These are phyloP conservation scores for Polytrichum commune DNA, from an alignment of 225 moss, liverwort and hornwort species.

Conservation along the genomic window DNA sequence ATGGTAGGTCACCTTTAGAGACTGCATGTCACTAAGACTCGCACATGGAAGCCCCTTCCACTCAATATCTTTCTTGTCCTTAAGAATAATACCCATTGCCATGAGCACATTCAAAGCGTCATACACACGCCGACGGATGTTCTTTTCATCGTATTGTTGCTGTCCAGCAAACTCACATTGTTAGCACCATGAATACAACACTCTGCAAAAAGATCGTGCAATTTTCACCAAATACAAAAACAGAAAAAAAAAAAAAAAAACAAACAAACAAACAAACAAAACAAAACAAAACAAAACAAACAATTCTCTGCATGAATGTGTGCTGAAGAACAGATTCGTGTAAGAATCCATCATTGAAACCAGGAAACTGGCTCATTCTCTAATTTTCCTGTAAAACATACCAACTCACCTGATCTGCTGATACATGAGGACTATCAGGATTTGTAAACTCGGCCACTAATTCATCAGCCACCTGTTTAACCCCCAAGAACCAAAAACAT, in stretches of 20 bases:
- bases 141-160: constrained; percentile 99
- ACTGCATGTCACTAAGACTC: constrained; percentile 74
- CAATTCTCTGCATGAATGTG: no score
- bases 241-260: no score
- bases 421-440: constrained; percentile 76
- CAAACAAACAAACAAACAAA: no score
- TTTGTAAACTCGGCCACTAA: constrained; percentile 95
- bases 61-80: constrained; percentile 97
- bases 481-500: no score
- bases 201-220: no score
- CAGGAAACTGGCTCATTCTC: no score
- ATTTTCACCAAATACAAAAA: no score
- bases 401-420: constrained; percentile 81
- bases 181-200: constrained; percentile 36
- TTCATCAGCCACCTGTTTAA: constrained; percentile 87
- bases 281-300: no score
- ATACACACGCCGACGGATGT: constrained; percentile 94
- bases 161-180: constrained; percentile 56
- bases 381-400: no score
- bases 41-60: constrained; percentile 97
- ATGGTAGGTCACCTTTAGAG: constrained; percentile 60
- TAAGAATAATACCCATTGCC: constrained; percentile 97
- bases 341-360: no score
- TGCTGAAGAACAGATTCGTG: no score
- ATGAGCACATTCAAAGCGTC: constrained; percentile 98